These are phyloP conservation scores for Sonneratia caseolaris DNA, from an alignment of 345 rosid species.

Conservation along the genomic window DNA sequence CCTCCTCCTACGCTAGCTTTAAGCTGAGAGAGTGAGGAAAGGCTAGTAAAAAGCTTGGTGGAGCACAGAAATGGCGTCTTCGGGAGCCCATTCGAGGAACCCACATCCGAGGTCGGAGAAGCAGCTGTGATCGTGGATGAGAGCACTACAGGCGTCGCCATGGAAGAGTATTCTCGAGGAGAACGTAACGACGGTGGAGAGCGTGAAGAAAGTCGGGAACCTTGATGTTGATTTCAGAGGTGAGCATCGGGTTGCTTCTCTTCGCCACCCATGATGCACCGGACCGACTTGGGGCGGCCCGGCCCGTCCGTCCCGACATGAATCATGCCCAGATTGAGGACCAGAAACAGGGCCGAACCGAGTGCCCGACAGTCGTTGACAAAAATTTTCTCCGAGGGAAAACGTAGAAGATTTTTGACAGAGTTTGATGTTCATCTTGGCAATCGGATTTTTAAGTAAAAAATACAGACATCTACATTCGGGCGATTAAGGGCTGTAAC, in stretches of 20 bases:
- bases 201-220: neutral
- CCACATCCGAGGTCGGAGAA: slow-evolving; percentile 3
- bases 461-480: no score
- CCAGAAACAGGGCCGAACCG: no score
- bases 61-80: slow-evolving; percentile 9
- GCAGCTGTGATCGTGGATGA: slow-evolving; percentile 7
- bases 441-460: no score
- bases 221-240: neutral
- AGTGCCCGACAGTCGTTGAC: no score
- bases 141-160: slow-evolving; percentile 35
- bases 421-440: no score
- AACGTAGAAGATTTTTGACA: no score
- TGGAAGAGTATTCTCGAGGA: slow-evolving; percentile 8
- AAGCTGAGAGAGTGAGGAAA: neutral
- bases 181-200: neutral
- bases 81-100: neutral
- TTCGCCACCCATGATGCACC: neutral
- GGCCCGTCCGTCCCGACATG: neutral
- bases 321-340: no score
- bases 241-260: neutral
- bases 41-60: neutral
- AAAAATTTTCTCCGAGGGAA: no score
- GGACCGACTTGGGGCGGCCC: neutral
- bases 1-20: neutral
- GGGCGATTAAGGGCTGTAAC: no score